These are phyloP conservation scores for Phaffomyces opuntiae DNA, from an alignment of 805 yeast genomes.

Conservation along the genomic window DNA sequence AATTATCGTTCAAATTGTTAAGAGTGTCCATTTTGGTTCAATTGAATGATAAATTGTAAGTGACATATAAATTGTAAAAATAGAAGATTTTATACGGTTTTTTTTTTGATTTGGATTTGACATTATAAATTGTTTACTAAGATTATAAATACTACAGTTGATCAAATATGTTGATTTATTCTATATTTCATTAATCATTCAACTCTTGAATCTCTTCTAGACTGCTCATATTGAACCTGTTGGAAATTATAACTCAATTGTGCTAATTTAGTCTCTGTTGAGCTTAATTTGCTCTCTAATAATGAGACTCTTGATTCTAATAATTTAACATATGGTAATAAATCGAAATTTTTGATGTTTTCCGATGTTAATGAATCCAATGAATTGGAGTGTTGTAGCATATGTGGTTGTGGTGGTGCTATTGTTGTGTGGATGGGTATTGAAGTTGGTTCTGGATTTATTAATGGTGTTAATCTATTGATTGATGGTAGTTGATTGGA, in stretches of 20 bases:
- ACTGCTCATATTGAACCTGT: neutral
- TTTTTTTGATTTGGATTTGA: too few species aligned
- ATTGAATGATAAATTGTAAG: neutral
- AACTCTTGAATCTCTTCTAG: too few species aligned
- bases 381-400: neutral
- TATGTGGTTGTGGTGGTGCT: too few species aligned
- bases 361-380: conserved; percentile 2
- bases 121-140: too few species aligned
- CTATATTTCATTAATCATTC: too few species aligned
- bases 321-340: conserved; percentile 17
- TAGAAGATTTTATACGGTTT: neutral
- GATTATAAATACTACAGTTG: too few species aligned
- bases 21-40: conserved; percentile 15
- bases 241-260: conserved; percentile 14
- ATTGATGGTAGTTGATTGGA: conserved; percentile 9
- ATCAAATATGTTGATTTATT: too few species aligned
- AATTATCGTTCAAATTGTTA: conserved; percentile 21
- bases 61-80: neutral
- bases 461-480: conserved; percentile 6
- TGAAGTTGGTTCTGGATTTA: conserved; percentile 1
- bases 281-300: conserved; percentile 14
- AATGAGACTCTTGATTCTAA: conserved; percentile 17
- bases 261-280: conserved; percentile 17
- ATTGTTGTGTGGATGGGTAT: neutral
- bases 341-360: conserved; percentile 4